These are phyloP conservation scores for Echria macrotheca DNA, from an alignment of 495 filamentous ascomycete genomes.

Conservation along the genomic window DNA sequence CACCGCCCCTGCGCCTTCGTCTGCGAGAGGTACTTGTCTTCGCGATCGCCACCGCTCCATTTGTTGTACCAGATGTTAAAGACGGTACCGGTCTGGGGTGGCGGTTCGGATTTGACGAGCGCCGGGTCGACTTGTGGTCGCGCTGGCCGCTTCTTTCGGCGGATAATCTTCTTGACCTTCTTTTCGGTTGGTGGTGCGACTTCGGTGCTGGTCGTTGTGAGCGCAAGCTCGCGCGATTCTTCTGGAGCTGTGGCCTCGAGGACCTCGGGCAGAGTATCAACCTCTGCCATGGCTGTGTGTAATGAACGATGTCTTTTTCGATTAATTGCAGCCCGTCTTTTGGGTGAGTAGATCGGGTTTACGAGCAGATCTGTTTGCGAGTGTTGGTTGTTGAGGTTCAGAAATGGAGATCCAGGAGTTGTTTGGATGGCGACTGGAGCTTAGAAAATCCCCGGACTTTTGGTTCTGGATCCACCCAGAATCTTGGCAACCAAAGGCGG, in stretches of 20 bases:
- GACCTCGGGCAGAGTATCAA: conserved; percentile 5
- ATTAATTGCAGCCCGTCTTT: too few relatives aligned
- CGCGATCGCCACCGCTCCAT: conserved; percentile 89
- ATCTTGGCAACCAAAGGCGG: not conserved
- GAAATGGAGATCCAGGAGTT: not conserved
- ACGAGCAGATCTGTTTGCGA: too few relatives aligned
- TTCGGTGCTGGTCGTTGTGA: conserved; percentile 39
- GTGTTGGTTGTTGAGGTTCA: not conserved
- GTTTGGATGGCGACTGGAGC: not conserved
- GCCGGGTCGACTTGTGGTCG: conserved; percentile 74
- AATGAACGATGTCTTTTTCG: too few relatives aligned
- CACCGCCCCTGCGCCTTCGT: conserved; percentile 66
- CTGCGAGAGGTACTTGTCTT: conserved; percentile 81
- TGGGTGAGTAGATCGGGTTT: too few relatives aligned
- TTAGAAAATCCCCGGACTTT: conserved; percentile 3
- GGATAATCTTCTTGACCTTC: conserved; percentile 62
- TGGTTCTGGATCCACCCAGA: not conserved
- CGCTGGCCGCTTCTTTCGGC: conserved; percentile 63
- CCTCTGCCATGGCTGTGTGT: conserved; percentile 19
- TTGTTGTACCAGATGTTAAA: conserved; percentile 86
- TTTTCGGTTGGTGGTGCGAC: conserved; percentile 43
- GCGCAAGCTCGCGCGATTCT: conserved; percentile 22
- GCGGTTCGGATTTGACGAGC: conserved; percentile 68
- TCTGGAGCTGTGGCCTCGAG: conserved; percentile 10
- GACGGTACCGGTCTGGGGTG: conserved; percentile 83